Conservation (phyloP, 2,329 filamentous ascomycete genomes). For the Zarea fungicola region DNA sequence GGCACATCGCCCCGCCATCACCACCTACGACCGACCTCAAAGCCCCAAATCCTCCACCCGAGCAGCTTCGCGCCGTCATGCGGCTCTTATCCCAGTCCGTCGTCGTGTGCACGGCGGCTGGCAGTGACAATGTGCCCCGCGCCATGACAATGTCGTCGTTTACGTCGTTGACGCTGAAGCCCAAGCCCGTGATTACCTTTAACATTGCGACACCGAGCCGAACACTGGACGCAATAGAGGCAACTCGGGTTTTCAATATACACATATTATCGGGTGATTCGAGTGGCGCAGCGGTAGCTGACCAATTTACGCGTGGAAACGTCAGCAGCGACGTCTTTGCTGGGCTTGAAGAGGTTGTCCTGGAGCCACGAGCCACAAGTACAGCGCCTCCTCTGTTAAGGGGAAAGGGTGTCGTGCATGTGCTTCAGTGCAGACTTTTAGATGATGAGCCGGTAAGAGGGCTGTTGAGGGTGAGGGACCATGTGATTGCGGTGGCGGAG, state of each 20-base stretch:
- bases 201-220: conserved; percentile 53
- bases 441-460: conserved; percentile 34
- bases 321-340: conserved; percentile 33
- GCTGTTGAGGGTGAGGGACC: conserved; percentile 44
- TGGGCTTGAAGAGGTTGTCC: conserved; percentile 24
- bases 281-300: conserved; percentile 44
- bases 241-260: conserved; percentile 45
- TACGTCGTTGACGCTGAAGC: conserved; percentile 48
- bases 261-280: conserved; percentile 47
- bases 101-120: conserved; percentile 47
- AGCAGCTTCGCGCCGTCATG: conserved; percentile 48
- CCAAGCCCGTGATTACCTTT: conserved; percentile 49
- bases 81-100: conserved; percentile 50
- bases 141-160: conserved; percentile 59
- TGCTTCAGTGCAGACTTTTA: conserved; percentile 39
- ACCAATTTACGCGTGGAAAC: conserved; percentile 48
- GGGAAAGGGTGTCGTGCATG: conserved; percentile 49
- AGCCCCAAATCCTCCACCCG: conserved; percentile 30
- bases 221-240: conserved; percentile 46
- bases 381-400: conserved; percentile 37
- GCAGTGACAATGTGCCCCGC: conserved; percentile 30
- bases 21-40: conserved; percentile 32
- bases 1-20: conserved; percentile 26
- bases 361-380: conserved; percentile 9
- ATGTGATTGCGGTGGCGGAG: conserved; percentile 48